phyloP scores from a whole-genome alignment of 2,329 filamentous ascomycete species.

The Cordyceps farinosa region DNA sequence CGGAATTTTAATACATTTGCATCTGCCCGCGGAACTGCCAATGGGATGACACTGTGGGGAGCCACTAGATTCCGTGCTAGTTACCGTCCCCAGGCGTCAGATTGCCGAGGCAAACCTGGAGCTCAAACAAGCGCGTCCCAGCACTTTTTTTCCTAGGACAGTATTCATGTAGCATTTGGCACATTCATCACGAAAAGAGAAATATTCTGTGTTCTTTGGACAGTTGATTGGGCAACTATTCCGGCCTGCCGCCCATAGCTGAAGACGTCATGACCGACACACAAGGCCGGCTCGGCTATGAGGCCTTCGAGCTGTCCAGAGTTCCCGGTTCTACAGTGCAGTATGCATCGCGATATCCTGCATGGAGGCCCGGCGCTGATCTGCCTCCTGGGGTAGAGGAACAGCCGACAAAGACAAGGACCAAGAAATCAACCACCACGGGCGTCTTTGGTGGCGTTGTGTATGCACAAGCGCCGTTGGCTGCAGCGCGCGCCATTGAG shows the following conservation, averaged over 20 bases:
- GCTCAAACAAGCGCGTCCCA: too few species aligned
- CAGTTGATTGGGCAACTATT: not conserved
- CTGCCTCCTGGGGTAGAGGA: not conserved
- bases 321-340: not conserved
- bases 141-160: too few species aligned
- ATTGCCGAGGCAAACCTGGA: too few species aligned
- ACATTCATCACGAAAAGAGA: too few species aligned
- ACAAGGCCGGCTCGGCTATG: constrained; percentile 13
- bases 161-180: too few species aligned
- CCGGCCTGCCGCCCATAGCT: not conserved
- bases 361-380: not conserved
- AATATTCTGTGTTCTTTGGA: not conserved
- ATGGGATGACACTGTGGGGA: too few species aligned
- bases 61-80: too few species aligned
- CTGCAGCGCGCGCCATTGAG: constrained; percentile 33
- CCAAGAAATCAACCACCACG: constrained; percentile 15
- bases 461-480: constrained; percentile 36
- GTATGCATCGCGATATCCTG: constrained; percentile 4
- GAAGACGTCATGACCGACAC: not conserved
- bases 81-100: too few species aligned
- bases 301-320: constrained; percentile 4
- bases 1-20: too few species aligned
- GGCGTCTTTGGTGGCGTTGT: constrained; percentile 38
- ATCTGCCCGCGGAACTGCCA: too few species aligned
- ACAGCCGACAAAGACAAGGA: constrained; percentile 9